Base-by-base conservation (phyloP, 495 filamentous ascomycete species). In the Diplogelasinospora grovesii region DNA sequence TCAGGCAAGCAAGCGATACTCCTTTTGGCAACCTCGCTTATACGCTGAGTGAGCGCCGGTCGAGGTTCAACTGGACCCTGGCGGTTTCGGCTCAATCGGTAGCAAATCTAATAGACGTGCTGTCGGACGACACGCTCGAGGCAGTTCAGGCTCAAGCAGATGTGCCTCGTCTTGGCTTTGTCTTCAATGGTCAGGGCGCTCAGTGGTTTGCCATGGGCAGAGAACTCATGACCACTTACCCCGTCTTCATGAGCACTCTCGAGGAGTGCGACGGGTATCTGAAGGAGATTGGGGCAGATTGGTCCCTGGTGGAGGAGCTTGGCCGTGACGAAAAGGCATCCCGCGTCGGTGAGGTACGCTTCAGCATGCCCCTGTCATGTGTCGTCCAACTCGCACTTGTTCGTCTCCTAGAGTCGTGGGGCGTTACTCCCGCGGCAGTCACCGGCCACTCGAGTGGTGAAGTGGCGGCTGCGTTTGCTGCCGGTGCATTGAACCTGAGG, bases 361-460 rank as follows among this genome's bases (percentile, higher is more conserved):
- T 33, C 19, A 39, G 36, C 36, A 67, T 71, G 30, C 52, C 66
- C n/a, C 29, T 59, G 28, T 73, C 57, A 34, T 63, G 60, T 4
- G 59, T 58, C 10, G 31, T 73, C 1, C 68, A 73, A 43, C 42
- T 73, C 8, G 63, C 63, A 4, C 41, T 80, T 15, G 61, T 72
- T 0, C 59, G 65, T 7, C 45, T 79, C 5, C 52, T 79, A 4
- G 19, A 31, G 4, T 52, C 50, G 9, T 74, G 68, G 68, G 65
- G 63, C 14, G 55, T 80, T 10, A 31, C 33, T 0, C 73, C 74
- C 0, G 31, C 46, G 7, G 56, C 59, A 22, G 69, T 75, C 0
- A 59, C 74, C 4, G 73, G 77, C 3, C 75, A 81, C 43, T 79
- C 75, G 8, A 75, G 69, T 50, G 76, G 77, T 4, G 77, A 80